Evolutionary conservation across 2,329 filamentous ascomycete species (phyloP).

Genomic region (Epichloe hybrida): DNA sequence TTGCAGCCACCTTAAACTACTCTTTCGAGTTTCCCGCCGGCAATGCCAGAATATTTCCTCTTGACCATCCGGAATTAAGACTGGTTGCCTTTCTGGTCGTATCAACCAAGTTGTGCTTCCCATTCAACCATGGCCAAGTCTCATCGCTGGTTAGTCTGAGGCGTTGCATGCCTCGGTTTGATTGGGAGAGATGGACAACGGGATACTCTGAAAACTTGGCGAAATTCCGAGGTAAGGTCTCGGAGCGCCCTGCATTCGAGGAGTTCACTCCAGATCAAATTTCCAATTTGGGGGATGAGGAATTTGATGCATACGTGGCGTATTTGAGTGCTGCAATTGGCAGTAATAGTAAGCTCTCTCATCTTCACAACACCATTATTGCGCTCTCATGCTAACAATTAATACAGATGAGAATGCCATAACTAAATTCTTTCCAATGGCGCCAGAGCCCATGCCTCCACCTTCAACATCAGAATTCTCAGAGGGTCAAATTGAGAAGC

Average conservation of each 20-base stretch:
- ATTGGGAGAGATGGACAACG: constrained; percentile 60
- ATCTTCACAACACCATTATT: not conserved
- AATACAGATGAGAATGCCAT: constrained; percentile 15
- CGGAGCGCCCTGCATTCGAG: constrained; percentile 26
- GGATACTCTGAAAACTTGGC: constrained; percentile 23
- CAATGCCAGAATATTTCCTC: constrained; percentile 28
- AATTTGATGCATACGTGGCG: constrained; percentile 54
- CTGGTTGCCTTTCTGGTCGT: constrained; percentile 60
- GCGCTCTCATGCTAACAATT: not conserved
- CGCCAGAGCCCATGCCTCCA: constrained; percentile 10
- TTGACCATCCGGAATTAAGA: constrained; percentile 61
- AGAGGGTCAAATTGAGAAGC: constrained; percentile 14
- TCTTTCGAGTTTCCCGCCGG: constrained; percentile 36
- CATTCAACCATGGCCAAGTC: constrained; percentile 47
- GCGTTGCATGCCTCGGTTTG: constrained; percentile 25
- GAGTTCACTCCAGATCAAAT: constrained; percentile 48
- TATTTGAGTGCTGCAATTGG: constrained; percentile 21
- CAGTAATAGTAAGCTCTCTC: constrained; percentile 17
- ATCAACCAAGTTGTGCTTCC: constrained; percentile 65
- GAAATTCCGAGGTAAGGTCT: constrained; percentile 5
- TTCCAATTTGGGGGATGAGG: constrained; percentile 41
- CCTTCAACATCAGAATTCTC: constrained; percentile 9
- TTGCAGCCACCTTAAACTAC: constrained; percentile 39
- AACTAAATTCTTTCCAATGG: constrained; percentile 22
- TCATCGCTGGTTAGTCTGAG: constrained; percentile 12